These are phyloP conservation scores for Middelhovenomyces tepae DNA, from an alignment of 805 yeast species.

Conservation along the genomic window DNA sequence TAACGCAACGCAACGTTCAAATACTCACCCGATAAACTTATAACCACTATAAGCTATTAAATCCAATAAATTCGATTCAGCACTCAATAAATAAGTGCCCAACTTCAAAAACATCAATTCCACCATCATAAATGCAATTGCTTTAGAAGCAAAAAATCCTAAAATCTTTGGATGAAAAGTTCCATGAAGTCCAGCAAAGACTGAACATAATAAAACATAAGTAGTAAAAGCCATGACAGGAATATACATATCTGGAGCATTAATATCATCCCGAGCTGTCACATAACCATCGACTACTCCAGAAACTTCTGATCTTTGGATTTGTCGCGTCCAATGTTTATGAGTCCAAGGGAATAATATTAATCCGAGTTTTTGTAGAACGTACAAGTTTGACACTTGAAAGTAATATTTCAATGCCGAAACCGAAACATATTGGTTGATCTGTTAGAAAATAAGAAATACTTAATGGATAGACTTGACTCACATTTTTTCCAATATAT, in stretches of 20 bases:
- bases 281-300: slow-evolving; percentile 42
- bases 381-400: slow-evolving; percentile 85
- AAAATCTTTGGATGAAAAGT: slow-evolving; percentile 88
- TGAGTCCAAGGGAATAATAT: slow-evolving; percentile 82
- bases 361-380: slow-evolving; percentile 58
- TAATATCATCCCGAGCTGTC: slow-evolving; percentile 76
- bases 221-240: slow-evolving; percentile 92
- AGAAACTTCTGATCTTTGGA: slow-evolving; percentile 30
- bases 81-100: slow-evolving; percentile 72
- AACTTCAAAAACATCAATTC: slow-evolving; percentile 71
- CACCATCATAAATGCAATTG: slow-evolving; percentile 68
- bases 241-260: slow-evolving; percentile 94
- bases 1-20: slow-evolving; percentile 42
- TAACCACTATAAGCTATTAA: slow-evolving; percentile 85
- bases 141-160: slow-evolving; percentile 79
- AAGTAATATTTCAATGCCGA: slow-evolving; percentile 74
- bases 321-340: slow-evolving; percentile 66
- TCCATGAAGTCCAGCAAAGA: slow-evolving; percentile 77
- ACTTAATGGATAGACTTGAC: slow-evolving; percentile 36
- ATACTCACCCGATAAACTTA: slow-evolving; percentile 78
- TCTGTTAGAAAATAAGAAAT: slow-evolving; percentile 19
- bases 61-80: slow-evolving; percentile 69
- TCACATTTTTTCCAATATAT: slow-evolving; percentile 58
- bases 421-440: slow-evolving; percentile 41
- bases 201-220: slow-evolving; percentile 74